phyloP scores from a whole-genome alignment of 1,139 yeast genomes.

The Candida dubliniensis region DNA sequence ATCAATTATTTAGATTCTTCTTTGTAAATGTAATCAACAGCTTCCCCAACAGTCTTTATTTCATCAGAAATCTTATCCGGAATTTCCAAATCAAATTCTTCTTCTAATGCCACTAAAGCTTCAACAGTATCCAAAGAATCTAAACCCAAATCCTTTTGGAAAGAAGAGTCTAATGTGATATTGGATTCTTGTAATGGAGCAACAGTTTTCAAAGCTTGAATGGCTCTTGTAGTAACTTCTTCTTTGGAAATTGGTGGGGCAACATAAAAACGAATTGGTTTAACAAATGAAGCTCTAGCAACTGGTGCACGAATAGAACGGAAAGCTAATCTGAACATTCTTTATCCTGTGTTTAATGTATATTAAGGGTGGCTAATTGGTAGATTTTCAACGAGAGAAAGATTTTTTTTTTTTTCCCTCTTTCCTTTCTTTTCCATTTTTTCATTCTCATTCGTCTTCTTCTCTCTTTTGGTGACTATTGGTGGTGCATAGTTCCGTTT shows the following conservation, averaged over 20 bases:
- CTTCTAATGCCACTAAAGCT: constrained; percentile 71
- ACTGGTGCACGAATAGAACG: constrained; percentile 41
- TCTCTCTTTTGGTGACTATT: not conserved
- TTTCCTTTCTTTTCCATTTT: not conserved
- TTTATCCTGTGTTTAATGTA: not conserved
- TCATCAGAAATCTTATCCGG: constrained; percentile 70
- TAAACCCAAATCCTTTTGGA: constrained; percentile 64
- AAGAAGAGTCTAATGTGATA: constrained; percentile 46
- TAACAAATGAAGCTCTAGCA: constrained; percentile 29
- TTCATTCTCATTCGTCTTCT: not conserved
- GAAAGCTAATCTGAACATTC: constrained; percentile 41
- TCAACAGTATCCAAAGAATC: constrained; percentile 73
- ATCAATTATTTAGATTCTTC: constrained; percentile 33
- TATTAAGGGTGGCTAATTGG: too few species aligned
- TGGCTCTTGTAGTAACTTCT: constrained; percentile 48
- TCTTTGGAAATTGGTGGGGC: constrained; percentile 49
- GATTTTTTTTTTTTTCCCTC: not conserved
- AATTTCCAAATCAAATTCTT: constrained; percentile 69
- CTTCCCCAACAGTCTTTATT: constrained; percentile 68
- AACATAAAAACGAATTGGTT: constrained; percentile 47
- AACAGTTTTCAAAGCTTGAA: constrained; percentile 52
- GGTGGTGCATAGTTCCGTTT: not conserved
- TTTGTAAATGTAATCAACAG: constrained; percentile 57
- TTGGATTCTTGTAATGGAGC: constrained; percentile 52
- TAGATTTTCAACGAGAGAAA: not conserved